Percentiles rank a stretch among this genome's conserved stretches.
Evolutionary conservation across 2,329 filamentous ascomycete species (phyloP).

Genomic region (Camillea tinctor): DNA sequence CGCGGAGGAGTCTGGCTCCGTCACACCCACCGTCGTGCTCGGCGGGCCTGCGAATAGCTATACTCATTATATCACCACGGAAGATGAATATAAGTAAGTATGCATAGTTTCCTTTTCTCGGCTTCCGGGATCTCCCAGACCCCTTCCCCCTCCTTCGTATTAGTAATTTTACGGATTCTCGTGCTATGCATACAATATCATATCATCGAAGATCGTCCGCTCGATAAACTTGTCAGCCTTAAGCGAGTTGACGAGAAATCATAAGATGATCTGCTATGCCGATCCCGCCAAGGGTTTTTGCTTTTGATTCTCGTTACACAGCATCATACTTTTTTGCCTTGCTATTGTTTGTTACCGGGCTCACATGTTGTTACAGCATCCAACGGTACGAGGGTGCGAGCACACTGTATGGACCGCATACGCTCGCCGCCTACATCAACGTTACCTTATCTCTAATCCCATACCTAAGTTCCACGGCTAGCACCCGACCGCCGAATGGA

Average conservation of each 20-base stretch:
- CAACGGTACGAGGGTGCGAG: constrained; percentile 91
- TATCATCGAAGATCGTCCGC: background rate
- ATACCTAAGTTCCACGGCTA: constrained; percentile 55
- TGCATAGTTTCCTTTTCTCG: background rate
- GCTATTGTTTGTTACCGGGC: constrained; percentile 1
- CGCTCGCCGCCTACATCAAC: constrained; percentile 83
- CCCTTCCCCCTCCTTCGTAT: background rate
- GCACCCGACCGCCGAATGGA: constrained; percentile 41
- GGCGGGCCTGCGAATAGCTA: constrained; percentile 91
- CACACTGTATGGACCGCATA: constrained; percentile 82
- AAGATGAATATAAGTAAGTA: constrained; percentile 67
- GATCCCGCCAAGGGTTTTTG: background rate
- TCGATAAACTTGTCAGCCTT: background rate
- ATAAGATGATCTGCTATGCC: background rate
- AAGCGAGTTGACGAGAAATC: background rate
- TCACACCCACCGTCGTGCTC: constrained; percentile 69
- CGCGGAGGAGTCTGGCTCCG: constrained; percentile 42
- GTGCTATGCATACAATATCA: background rate
- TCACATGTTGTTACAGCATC: constrained; percentile 44
- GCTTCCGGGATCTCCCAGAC: background rate
- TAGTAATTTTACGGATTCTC: background rate
- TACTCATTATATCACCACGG: constrained; percentile 76
- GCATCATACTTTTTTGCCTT: background rate
- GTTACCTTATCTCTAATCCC: constrained; percentile 69
- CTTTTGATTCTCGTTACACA: background rate